These are phyloP conservation scores for Metarhizium guizhouense DNA, from an alignment of 2,329 filamentous ascomycete species.

Conservation along the genomic window DNA sequence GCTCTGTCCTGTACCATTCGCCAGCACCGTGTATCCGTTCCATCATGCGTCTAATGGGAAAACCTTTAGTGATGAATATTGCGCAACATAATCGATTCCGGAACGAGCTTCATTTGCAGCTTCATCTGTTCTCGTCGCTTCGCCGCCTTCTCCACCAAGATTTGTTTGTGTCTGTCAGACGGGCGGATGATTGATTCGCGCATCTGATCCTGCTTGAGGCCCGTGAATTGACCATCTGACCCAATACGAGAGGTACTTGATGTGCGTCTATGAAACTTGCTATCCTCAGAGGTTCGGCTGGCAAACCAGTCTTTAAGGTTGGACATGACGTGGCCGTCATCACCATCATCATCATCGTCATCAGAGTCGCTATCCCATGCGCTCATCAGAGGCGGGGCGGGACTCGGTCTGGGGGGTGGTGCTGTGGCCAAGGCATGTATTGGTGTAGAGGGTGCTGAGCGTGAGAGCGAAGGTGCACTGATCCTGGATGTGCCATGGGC, in stretches of 20 bases:
- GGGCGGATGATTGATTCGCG: slow-evolving; percentile 5
- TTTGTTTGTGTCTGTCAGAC: slow-evolving; percentile 2
- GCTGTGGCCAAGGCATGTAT: not conserved
- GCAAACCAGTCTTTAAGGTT: slow-evolving; percentile 9
- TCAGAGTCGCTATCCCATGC: slow-evolving; percentile 24
- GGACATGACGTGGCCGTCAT: slow-evolving; percentile 10
- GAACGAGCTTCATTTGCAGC: not conserved
- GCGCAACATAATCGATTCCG: not conserved
- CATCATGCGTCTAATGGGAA: not conserved
- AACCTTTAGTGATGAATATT: not conserved
- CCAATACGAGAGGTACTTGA: slow-evolving; percentile 5
- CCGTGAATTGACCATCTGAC: slow-evolving; percentile 11
- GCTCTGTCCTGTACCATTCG: not conserved
- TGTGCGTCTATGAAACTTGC: slow-evolving; percentile 1
- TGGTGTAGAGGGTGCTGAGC: not conserved
- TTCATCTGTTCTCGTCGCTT: slow-evolving; percentile 1
- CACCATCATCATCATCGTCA: slow-evolving; percentile 19
- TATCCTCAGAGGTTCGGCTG: slow-evolving; percentile 1
- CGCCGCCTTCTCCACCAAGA: slow-evolving; percentile 2
- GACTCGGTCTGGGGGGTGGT: slow-evolving; percentile 4
- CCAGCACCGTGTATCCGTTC: not conserved
- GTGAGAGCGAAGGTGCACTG: not conserved
- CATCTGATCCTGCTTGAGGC: slow-evolving; percentile 14
- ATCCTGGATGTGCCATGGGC: not conserved
- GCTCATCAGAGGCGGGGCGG: slow-evolving; percentile 14